Evolutionary conservation across 2,329 filamentous ascomycete genomes (phyloP).

Genomic region (Ceratocystis alfenasii): DNA sequence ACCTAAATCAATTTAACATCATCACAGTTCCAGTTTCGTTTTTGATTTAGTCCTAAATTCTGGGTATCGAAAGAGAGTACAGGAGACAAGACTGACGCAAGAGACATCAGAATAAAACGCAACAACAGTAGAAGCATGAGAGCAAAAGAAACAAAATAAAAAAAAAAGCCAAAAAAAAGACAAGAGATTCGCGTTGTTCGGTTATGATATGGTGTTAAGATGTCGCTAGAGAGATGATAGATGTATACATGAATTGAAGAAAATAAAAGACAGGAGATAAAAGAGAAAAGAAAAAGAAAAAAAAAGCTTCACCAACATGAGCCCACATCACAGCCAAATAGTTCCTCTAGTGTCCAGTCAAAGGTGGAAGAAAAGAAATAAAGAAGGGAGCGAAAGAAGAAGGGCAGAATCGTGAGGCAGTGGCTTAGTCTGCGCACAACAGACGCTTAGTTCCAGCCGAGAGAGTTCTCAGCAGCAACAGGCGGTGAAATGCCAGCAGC

Average conservation of each 20-base stretch:
- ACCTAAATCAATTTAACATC: too few relatives aligned
- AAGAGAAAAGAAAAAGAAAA: background rate
- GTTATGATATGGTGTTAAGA: background rate
- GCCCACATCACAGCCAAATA: conserved; percentile 18
- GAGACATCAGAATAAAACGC: background rate
- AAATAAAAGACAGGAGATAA: background rate
- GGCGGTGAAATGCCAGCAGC: conserved; percentile 70
- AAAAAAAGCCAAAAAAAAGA: background rate
- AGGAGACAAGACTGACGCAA: conserved; percentile 2
- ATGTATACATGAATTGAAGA: conserved; percentile 14
- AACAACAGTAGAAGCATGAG: background rate
- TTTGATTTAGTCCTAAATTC: conserved; percentile 11
- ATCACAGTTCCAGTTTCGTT: background rate
- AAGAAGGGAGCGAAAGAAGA: background rate
- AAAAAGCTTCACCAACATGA: conserved; percentile 11
- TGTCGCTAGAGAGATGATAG: conserved; percentile 6
- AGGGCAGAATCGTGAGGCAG: background rate
- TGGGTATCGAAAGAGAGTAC: conserved; percentile 1
- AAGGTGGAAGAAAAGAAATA: background rate
- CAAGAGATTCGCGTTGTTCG: background rate
- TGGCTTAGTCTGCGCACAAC: background rate
- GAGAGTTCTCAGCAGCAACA: conserved; percentile 84
- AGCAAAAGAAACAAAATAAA: background rate
- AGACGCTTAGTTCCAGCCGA: conserved; percentile 69
- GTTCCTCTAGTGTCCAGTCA: background rate